These are phyloP conservation scores for Xylaria nigripes DNA, from an alignment of 495 filamentous ascomycete genomes.

Conservation along the genomic window DNA sequence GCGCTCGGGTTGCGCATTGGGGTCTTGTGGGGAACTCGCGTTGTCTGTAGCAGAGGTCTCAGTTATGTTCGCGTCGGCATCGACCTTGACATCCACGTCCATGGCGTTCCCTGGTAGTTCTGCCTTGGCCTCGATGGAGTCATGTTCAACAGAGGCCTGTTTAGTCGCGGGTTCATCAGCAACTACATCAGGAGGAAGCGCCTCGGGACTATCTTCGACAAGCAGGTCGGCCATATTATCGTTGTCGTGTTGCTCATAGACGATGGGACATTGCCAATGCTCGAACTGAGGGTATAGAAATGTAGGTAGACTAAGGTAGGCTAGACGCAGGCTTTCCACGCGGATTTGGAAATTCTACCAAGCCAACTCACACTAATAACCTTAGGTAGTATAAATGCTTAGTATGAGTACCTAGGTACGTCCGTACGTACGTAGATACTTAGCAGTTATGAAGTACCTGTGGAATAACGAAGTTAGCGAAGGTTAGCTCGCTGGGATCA, in stretches of 20 bases:
- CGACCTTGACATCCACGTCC: neutral
- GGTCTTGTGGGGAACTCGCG: neutral
- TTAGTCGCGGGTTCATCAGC: conserved; percentile 26
- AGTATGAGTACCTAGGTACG: no score
- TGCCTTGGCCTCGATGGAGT: conserved; percentile 40
- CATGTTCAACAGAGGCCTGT: conserved; percentile 42
- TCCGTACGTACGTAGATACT: no score
- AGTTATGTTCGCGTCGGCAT: neutral
- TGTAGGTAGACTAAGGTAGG: neutral
- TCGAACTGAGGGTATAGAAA: neutral
- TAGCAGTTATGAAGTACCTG: no score
- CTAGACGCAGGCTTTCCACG: neutral
- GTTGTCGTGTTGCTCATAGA: neutral
- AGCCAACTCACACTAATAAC: no score
- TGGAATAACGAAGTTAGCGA: no score
- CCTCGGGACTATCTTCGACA: neutral
- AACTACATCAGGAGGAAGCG: neutral
- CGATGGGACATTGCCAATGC: neutral
- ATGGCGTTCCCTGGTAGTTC: conserved; percentile 17
- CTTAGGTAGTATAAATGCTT: no score
- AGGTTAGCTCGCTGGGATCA: no score
- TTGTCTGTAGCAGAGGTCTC: neutral
- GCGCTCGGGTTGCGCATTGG: neutral
- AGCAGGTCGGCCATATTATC: conserved; percentile 5
- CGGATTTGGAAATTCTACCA: no score